Evolutionary conservation across 2,329 filamentous ascomycete genomes (phyloP), one percentile per base, ranked within the genome.

Genomic region (Colletotrichum caudatum): DNA sequence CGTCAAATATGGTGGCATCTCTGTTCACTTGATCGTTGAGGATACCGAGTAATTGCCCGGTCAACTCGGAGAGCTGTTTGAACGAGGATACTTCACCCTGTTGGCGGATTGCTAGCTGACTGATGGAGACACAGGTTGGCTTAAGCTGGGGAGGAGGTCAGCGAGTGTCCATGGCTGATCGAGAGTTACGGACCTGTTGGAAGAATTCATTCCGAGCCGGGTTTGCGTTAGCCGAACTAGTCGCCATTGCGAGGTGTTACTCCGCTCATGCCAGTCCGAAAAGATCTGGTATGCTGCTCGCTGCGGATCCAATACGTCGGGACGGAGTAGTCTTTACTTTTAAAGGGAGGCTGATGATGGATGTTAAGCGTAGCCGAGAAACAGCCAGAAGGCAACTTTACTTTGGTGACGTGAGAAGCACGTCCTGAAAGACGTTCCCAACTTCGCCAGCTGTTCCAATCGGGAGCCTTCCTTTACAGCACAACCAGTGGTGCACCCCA

Each of bases 1-100:
- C 87, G 79, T 98, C 94, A 23, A 98, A 80, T 0, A 84, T 82
- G 2, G 83, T 78, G 3, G 84, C 80, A 74, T 89, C 84, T 33
- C 76, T 77, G 53, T 79, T 76, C 37, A 83, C 76, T 76, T 86
- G 86, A 41, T 78, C 78, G 56, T 84, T 78, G 5, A 91, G 80
- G n/a, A 88, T 79, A 29, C 74, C 74, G 39, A 84, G 80, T 3
- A 91, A 79, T 69, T 85, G 81, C 33, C 80, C 78, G 2, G 83
- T 83, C 35, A 88, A 82, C 9, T 81, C 78, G 35, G 83, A 78
- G 57, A 91, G 79, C 65, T 85, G 81, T 65, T 81, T 84, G 5
- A 82, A 79, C 53, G 79, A 80, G 26, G 80, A 78, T 37, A 81
- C 77, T 60, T 82, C 83, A 63, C 85, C 82, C 20, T 82, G 76